Percentiles rank a stretch among this genome's conserved stretches.
These are phyloP conservation scores for Tetramitus jugosus DNA, from an alignment of 208 protist genomes.

Conservation along the genomic window DNA sequence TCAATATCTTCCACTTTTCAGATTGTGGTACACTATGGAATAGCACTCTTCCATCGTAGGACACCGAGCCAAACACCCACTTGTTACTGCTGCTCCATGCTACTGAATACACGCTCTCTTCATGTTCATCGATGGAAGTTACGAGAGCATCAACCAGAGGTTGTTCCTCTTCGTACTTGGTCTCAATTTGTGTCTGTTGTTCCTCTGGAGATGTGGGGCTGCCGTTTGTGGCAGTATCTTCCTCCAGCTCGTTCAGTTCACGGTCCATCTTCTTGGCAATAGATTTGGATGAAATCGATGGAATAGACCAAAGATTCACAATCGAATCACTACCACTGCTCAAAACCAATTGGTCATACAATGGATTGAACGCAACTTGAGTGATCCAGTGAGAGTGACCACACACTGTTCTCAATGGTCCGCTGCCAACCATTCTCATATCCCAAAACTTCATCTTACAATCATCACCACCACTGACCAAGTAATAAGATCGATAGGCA, in stretches of 20 bases:
- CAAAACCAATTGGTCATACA: slow-evolving; percentile 64
- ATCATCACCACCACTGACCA: slow-evolving; percentile 59
- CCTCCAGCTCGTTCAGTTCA: background rate
- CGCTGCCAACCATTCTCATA: slow-evolving; percentile 37
- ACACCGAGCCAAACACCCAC: slow-evolving; percentile 72
- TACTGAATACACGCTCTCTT: slow-evolving; percentile 57
- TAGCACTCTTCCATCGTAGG: slow-evolving; percentile 65
- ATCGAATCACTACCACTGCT: slow-evolving; percentile 59
- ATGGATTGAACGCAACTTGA: slow-evolving; percentile 61
- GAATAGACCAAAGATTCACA: slow-evolving; percentile 62
- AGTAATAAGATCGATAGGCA: slow-evolving; percentile 46
- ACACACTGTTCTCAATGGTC: slow-evolving; percentile 31
- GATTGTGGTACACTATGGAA: slow-evolving; percentile 65
- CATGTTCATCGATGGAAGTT: slow-evolving; percentile 28
- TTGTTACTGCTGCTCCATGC: slow-evolving; percentile 64
- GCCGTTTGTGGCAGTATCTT: background rate
- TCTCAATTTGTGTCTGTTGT: too few species aligned
- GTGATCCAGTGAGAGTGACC: slow-evolving; percentile 60
- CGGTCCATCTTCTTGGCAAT: background rate
- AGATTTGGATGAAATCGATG: background rate
- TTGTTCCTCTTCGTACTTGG: background rate
- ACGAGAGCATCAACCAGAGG: slow-evolving; percentile 20
- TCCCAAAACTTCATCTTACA: slow-evolving; percentile 61
- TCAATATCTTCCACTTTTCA: too few species aligned
- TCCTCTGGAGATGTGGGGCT: background rate